Evolutionary conservation across 352 stramenopile species (phyloP), one percentile per base, ranked within the genome.

Genomic region (Pythium phragmiticola): DNA sequence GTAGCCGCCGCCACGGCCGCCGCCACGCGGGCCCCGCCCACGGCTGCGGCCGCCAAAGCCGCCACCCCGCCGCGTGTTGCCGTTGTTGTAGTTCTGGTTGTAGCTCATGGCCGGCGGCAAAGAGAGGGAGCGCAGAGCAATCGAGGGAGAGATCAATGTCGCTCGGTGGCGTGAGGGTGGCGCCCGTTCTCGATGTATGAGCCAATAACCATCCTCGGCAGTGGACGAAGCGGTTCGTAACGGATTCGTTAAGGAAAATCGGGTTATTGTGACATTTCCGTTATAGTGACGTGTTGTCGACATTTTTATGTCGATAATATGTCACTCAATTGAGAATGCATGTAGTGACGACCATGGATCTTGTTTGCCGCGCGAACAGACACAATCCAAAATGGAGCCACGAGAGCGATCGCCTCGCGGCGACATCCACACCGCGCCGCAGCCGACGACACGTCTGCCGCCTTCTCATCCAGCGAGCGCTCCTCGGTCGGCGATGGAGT

Each of bases 21-120:
- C 69, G n/a, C 72, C 69, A n/a, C 70, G 63, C 36, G 63, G 48
- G 2, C 48, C 54, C 5, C 77, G 73, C 9, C 79, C 75, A 19
- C 81, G 76, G 68, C 80, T 85, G 68, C 80, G 76, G 7, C 78
- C 79, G 21, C 84, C 81, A 48, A 89, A 90, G 57, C 76, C 76
- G 57, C 76, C 76, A 53, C 76, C 74, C n/a, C 74, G 55, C 42
- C 77, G 76, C 28, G 28, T 74, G 37, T 43, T 56, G 65, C 49
- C 56, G 62, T 34, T 53, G 65, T 54, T 59, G 63, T 77, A 80
- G 67, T 78, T 75, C 54, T 74, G 68, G 66, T 86, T 85, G 69
- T 88, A 86, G 74, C 79, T 89, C 80, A 91, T 91, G 53, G 19
- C 2, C 7, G 41, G 16, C 19, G 57, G 16, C 43, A 36, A 39